Evolutionary conservation across 345 rosid genomes (phyloP).

Genomic region (Ceriops zippeliana): DNA sequence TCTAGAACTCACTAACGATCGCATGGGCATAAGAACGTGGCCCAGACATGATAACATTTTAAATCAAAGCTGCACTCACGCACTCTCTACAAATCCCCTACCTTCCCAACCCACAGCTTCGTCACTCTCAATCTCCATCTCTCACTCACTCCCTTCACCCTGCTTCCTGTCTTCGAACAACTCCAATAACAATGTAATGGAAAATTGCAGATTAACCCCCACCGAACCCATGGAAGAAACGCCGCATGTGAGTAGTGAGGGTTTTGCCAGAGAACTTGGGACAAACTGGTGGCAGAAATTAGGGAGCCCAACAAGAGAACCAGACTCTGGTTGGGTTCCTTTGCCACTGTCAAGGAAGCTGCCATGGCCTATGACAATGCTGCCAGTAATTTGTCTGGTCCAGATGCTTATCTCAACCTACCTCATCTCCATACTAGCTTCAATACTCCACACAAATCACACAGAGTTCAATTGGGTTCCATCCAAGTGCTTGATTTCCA

Average conservation of each 20-base stretch:
- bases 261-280: constrained; percentile 92
- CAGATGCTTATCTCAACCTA: constrained; percentile 78
- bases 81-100: constrained; percentile 41
- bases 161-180: background rate
- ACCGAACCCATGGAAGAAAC: constrained; percentile 81
- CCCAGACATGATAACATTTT: constrained; percentile 60
- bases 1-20: constrained; percentile 41
- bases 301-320: constrained; percentile 92
- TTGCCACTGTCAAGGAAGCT: constrained; percentile 90
- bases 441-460: constrained; percentile 21
- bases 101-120: constrained; percentile 24
- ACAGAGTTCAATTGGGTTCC: constrained; percentile 75
- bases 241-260: constrained; percentile 81
- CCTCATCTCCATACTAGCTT: constrained; percentile 67
- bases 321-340: constrained; percentile 88
- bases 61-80: constrained; percentile 31
- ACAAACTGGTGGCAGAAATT: constrained; percentile 95
- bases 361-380: constrained; percentile 97
- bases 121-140: constrained; percentile 9
- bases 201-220: constrained; percentile 50
- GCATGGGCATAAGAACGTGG: constrained; percentile 33
- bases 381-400: constrained; percentile 69
- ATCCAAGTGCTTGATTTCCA: constrained; percentile 71
- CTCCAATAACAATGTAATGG: background rate
- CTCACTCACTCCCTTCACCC: background rate